Evolutionary conservation across 495 filamentous ascomycete species (phyloP), one percentile per base, ranked within the genome.

Genomic region (Talaromyces ruber): DNA sequence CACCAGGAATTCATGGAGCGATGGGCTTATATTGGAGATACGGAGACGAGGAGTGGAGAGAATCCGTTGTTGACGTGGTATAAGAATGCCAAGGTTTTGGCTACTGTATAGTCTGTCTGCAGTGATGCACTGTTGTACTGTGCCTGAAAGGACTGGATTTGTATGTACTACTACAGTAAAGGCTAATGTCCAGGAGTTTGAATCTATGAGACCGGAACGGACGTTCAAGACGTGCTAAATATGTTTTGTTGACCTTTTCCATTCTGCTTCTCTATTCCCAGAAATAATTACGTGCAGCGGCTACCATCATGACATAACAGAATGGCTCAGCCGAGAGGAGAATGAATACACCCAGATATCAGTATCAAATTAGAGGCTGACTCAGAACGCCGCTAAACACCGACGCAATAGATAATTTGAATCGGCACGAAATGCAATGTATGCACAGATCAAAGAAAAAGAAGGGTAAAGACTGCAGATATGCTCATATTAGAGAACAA

Each of bases 51-150:
- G 66, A 93, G 84, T 73, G 93, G 95, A 11, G 94, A 98, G 79
- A 97, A 96, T 72, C 95, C 95, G 51, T 70, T 98, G 72, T 64
- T 98, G 71, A 87, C 74, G 62, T 98, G 93, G 93, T 98, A 97
- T 71, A 89, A 90, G 76, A 97, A 96, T 74, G 90, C 90, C 64
- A 92, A 87, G 70, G 86, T 97, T 72, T 81, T 97, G 82, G 87
- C 86, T 61, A 95, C 90, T 62, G 84, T 95, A 63, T 91, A 81
- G 68, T 5, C 24, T 4, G 16, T 12, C 25, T 14, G 12, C 37
- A 6, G 11, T n/a, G n/a, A n/a, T n/a, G n/a, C n/a, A n/a, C n/a
- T n/a, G n/a, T n/a, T n/a, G n/a, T n/a, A n/a, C n/a, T n/a, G n/a
- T n/a, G n/a, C n/a, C n/a, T n/a, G n/a, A n/a, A n/a, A n/a, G 30